A percentile compares a stretch with the other conserved stretches of the same genome.
Evolutionary conservation across 2,329 filamentous ascomycete genomes (phyloP).

Genomic region (Ophiostoma sp.): DNA sequence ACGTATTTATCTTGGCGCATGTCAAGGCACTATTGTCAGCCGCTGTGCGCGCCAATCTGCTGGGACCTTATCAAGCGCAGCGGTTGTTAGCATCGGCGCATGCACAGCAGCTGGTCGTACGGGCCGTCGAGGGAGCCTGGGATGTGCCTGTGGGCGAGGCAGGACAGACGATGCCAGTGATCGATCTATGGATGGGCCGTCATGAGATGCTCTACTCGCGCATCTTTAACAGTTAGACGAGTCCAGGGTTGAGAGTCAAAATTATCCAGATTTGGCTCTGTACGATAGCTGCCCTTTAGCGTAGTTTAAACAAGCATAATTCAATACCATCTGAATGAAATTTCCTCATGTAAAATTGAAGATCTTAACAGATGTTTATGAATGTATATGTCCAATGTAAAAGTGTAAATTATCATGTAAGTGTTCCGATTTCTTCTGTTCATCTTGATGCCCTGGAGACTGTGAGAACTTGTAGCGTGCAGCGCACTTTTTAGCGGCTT

Average conservation of each 20-base stretch:
- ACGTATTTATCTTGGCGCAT: constrained; percentile 75
- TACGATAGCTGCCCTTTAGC: neutral
- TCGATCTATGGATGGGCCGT: constrained; percentile 81
- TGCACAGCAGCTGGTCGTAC: constrained; percentile 59
- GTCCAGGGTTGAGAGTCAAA: neutral
- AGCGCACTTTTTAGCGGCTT: neutral
- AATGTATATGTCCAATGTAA: neutral
- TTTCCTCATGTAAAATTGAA: neutral
- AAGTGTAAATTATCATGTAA: too few species aligned
- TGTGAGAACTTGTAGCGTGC: neutral
- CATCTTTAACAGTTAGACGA: constrained; percentile 74
- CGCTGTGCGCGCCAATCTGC: constrained; percentile 72
- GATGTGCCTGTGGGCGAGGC: constrained; percentile 61
- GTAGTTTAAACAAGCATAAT: neutral
- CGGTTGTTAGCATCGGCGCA: constrained; percentile 63
- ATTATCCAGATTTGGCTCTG: neutral
- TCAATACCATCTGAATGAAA: neutral
- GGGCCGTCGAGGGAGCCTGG: constrained; percentile 62
- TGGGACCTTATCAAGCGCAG: constrained; percentile 80
- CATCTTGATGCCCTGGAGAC: neutral
- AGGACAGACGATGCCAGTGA: constrained; percentile 71
- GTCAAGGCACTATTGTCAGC: constrained; percentile 75
- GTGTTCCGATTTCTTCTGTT: neutral
- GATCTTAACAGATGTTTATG: neutral
- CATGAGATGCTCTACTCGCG: constrained; percentile 82